Evolutionary conservation across 192 early-diverging fungal species (phyloP), one percentile per base, ranked within the genome.

Genomic region (Rhizophagus clarus): DNA sequence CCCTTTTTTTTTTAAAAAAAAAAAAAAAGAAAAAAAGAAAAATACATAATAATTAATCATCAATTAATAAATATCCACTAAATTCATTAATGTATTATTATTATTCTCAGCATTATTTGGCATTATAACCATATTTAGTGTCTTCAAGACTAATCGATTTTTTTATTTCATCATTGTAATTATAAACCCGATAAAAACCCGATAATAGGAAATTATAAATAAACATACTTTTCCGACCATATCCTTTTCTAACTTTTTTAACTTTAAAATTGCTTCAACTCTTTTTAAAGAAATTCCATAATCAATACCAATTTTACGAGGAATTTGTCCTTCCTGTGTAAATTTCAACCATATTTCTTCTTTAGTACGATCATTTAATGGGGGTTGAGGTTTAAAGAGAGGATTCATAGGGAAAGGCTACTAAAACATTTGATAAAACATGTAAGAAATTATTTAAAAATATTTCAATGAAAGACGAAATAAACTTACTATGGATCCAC

Each of bases 341-440:
- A 93, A 96, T 45, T 86, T 67, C 31, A 87, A 78, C 85, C 93
- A 98, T 56, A 98, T 93, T 60, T 90, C 85, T 81, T 92, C 89
- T 71, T 92, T 92, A 15, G 88, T 81, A 9, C 75, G 68, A 80
- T 97, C 90, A 20, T 90, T 83, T 22, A 97, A 80, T 6, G 97
- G 97, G 34, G 94, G 84, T 81, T 87, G 82, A 12, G 94, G 93
- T 68, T 89, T 90, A 89, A 96, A 98, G 61, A 87, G 83, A 17
- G 94, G 96, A 83, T 98, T 98, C 88, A 96, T 89, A 9, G 96
- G 96, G 87, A 97, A 98, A 42, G 97, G 97, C 85, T 87, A 84
- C n/a, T 49, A 49, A 51, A 26, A 37, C 32, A 69, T 69, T 69
- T 40, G 2, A 68, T 3, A 69, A 69, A 56, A 17, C 3, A 12